Base-by-base conservation (phyloP, 148 eudicot species). In the Rhododendron molle region DNA sequence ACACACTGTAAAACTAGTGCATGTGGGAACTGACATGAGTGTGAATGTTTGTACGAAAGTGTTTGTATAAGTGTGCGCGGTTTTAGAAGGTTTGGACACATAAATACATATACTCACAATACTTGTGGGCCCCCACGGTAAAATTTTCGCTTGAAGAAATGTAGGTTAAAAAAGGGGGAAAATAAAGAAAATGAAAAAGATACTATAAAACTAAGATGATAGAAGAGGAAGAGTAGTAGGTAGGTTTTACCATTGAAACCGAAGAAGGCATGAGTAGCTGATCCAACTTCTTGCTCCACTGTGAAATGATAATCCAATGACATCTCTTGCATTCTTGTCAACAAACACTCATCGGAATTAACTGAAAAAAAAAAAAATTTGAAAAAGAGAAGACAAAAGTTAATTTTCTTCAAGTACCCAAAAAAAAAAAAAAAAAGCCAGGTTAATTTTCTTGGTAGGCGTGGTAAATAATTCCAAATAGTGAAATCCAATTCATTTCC, bases 271-370 rank as follows among this genome's bases (percentile, higher is more conserved):
- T 90, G 85, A 14, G 93, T 91, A 3, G 90, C 82, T 12, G 96
- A 92, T 2, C 98, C 96, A 21, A 92, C 96, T 93, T 95, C 96
- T 90, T 95, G 95, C 85, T 95, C 98, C 26, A 93, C 96, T 3
- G 89, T 93, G 78, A 95, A 95, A 87, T 93, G 96, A 76, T 93
- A 95, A 87, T 95, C 91, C 54, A 93, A 81, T 3, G 98, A 95
- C 95, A 95, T 95, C 86, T 93, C 95, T 91, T 95, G 98, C 98
- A 95, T 91, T 56, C 98, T 92, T 81, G 98, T 95, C 93, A 95
- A 84, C 90, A 95, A 65, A 86, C 98, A 95, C 87, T 93, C 98
- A 30, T 93, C 90, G 9, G 96, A 87, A 77, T 95, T 95, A 26
- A 91, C 98, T 95, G 93, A 3, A 69, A 67, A 67, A 69, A 2